A percentile compares a stretch with the other conserved stretches of the same genome.
Conservation (phyloP, 2,329 filamentous ascomycete species). For the Fusarium incarnatum region DNA sequence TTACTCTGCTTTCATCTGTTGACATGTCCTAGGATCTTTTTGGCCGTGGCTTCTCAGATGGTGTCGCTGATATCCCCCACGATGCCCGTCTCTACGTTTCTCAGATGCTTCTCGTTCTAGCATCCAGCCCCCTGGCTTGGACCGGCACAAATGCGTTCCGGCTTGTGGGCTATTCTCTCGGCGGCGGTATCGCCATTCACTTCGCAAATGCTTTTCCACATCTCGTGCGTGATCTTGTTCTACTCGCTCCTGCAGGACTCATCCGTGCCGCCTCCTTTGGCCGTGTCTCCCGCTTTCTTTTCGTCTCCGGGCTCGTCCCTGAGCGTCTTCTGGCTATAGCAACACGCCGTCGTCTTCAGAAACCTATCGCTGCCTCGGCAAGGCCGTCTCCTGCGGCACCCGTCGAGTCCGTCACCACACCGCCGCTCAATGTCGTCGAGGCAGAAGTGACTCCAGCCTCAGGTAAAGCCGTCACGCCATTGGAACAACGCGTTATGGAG, state of each 20-base stretch:
- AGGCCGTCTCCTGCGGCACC: slow-evolving; percentile 43
- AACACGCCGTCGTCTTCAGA: slow-evolving; percentile 61
- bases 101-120: slow-evolving; percentile 77
- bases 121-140: slow-evolving; percentile 78
- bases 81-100: slow-evolving; percentile 78
- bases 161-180: slow-evolving; percentile 83
- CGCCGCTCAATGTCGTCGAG: slow-evolving; percentile 53
- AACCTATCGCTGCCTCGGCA: slow-evolving; percentile 59
- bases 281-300: slow-evolving; percentile 61
- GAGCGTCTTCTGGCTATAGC: slow-evolving; percentile 62
- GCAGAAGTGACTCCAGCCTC: slow-evolving; percentile 55
- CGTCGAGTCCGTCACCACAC: slow-evolving; percentile 32
- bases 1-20: slow-evolving; percentile 21
- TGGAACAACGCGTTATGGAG: slow-evolving; percentile 61
- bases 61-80: slow-evolving; percentile 74
- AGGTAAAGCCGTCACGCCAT: slow-evolving; percentile 48
- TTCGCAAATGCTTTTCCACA: slow-evolving; percentile 80
- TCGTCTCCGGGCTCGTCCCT: slow-evolving; percentile 66
- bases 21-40: slow-evolving; percentile 68
- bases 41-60: slow-evolving; percentile 74
- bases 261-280: slow-evolving; percentile 69
- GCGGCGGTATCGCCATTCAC: slow-evolving; percentile 80
- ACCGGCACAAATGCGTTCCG: slow-evolving; percentile 68
- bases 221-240: slow-evolving; percentile 75
- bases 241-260: slow-evolving; percentile 84